Evolutionary conservation across 208 protist species (phyloP), one percentile per base, ranked within the genome.

Genomic region (Trypanosoma melophagium): DNA sequence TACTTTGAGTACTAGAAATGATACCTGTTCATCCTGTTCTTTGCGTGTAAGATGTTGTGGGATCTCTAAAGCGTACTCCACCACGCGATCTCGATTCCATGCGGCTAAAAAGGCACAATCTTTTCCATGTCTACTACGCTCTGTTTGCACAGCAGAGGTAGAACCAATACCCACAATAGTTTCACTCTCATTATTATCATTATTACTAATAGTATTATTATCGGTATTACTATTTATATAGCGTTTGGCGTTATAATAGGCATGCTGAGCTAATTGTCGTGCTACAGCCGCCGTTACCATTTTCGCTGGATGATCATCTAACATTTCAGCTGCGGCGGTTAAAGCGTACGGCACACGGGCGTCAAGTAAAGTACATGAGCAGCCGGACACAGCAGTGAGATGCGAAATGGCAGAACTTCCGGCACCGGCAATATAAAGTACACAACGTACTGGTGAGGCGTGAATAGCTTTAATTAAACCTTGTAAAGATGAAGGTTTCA

Each of bases 201-300:
- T 64, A 53, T 19, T 57, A 25, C 62, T 65, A 14, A 22, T 22
- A 9, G 38, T 47, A 1, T 80, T 35, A 35, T 35, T 35, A 1
- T 7, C 5, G 1, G 28, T 35, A 7, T 35, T 1, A 35, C 3
- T 5, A 35, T 35, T 35, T 5, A 35, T 35, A 35, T 42, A 5
- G 17, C 51, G 44, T 17, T 42, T 58, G 13, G 60, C 76, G 3
- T 24, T 51, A 47, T 76, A 63, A 52, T 80, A 85, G 38, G 84
- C 87, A 61, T 81, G 84, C 62, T 93, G 87, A 0, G 87, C 83
- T 0, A 93, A 69, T 28, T 84, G 81, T 7, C 72, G 69, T 21
- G 84, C 78, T 7, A 81, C 56, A 5, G 66, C 47, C 0, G 54
- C 31, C 13, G 65, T 74, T 10, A 90, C 81, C 28, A 81, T 42